A percentile compares a stretch with the other conserved stretches of the same genome.
phyloP scores from a whole-genome alignment of 2,329 filamentous ascomycete genomes.

The Sclerotinia minor region DNA sequence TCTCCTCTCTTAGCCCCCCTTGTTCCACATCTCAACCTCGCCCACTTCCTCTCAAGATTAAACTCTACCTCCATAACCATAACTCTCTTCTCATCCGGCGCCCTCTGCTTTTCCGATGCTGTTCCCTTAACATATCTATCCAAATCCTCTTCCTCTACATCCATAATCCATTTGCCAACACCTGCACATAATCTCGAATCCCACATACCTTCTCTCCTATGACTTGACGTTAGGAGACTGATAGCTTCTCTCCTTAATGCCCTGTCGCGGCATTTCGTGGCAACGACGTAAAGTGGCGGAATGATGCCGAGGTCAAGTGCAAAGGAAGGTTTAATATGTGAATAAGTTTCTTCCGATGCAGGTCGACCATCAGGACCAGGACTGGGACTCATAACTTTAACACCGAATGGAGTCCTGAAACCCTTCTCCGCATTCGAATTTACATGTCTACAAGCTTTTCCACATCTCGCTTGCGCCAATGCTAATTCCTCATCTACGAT shows the following conservation, averaged over 20 bases:
- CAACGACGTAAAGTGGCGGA: conserved; percentile 39
- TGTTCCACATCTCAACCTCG: conserved; percentile 38
- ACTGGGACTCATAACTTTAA: conserved; percentile 7
- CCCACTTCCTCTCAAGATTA: conserved; percentile 38
- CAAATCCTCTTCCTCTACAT: conserved; percentile 43
- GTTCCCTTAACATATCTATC: conserved; percentile 54
- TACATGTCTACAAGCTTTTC: conserved; percentile 25
- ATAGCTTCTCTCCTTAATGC: conserved; percentile 37
- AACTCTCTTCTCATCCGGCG: conserved; percentile 35
- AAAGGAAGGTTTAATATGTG: conserved; percentile 46
- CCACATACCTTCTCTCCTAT: conserved; percentile 41
- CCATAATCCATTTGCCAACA: conserved; percentile 37
- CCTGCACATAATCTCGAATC: conserved; percentile 36
- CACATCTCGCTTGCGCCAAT: conserved; percentile 33
- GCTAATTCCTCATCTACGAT: conserved; percentile 45
- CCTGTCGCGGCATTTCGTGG: conserved; percentile 38
- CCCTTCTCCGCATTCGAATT: conserved; percentile 29
- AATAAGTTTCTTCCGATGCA: conserved; percentile 22
- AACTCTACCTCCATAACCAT: conserved; percentile 42
- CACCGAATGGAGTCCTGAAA: conserved; percentile 9
- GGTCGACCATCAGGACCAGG: conserved; percentile 24
- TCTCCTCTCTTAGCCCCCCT: conserved; percentile 35
- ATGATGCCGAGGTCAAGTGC: conserved; percentile 39
- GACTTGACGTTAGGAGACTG: conserved; percentile 33
- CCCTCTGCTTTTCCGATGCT: conserved; percentile 48